Evolutionary conservation across 2,329 filamentous ascomycete genomes (phyloP).

Genomic region (Pseudomassariella vexata): DNA sequence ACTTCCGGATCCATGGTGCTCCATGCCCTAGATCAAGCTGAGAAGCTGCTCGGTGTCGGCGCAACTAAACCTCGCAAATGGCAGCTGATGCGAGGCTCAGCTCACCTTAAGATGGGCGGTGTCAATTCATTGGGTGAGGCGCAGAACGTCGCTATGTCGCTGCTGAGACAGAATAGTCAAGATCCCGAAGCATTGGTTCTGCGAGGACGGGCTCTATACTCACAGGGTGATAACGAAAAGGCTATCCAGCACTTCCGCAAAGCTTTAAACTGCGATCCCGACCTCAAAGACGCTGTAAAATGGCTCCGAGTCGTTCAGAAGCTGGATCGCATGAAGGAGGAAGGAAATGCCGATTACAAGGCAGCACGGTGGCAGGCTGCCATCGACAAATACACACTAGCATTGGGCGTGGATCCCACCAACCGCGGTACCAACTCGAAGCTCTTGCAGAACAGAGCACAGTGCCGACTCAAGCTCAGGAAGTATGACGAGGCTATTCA

Average conservation of each 20-base stretch:
- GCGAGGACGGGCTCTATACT: conserved; percentile 80
- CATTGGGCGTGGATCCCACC: conserved; percentile 75
- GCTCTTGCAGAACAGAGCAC: conserved; percentile 86
- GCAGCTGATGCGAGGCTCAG: conserved; percentile 87
- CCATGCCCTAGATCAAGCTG: conserved; percentile 86
- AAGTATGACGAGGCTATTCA: conserved; percentile 74
- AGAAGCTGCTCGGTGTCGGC: conserved; percentile 68
- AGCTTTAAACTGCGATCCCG: conserved; percentile 84
- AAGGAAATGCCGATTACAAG: conserved; percentile 90
- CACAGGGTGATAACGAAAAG: conserved; percentile 91
- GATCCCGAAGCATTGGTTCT: conserved; percentile 93
- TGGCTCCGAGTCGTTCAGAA: conserved; percentile 87
- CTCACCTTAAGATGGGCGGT: conserved; percentile 87
- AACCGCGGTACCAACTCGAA: conserved; percentile 95
- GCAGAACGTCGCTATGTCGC: conserved; percentile 82
- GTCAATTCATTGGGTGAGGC: conserved; percentile 85
- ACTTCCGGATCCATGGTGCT: conserved; percentile 86
- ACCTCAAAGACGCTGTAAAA: conserved; percentile 83
- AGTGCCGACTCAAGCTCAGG: conserved; percentile 79
- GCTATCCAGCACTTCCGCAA: conserved; percentile 88
- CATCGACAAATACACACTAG: conserved; percentile 77
- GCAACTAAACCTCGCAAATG: conserved; percentile 84
- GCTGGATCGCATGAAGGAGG: conserved; percentile 87
- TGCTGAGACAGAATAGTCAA: conserved; percentile 80
- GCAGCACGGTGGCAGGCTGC: conserved; percentile 72